Percentiles rank a stretch among this genome's conserved stretches.
These are phyloP conservation scores for Trichoderma orchidacearum DNA, from an alignment of 495 filamentous ascomycete genomes.

Conservation along the genomic window DNA sequence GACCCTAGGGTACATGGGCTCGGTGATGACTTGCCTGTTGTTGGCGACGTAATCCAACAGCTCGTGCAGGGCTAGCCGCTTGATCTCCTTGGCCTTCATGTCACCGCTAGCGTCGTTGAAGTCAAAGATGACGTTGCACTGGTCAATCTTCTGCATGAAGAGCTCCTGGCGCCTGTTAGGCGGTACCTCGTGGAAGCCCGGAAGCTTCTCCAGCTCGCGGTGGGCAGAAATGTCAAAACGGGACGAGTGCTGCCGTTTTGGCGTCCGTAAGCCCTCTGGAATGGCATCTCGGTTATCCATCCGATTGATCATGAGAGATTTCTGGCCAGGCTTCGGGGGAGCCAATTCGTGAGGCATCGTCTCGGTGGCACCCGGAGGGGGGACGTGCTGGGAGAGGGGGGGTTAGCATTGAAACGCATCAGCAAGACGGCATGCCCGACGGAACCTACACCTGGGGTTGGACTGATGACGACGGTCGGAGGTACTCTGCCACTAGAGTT, in stretches of 20 bases:
- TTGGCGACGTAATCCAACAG: conserved; percentile 97
- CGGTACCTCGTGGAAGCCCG: conserved; percentile 96
- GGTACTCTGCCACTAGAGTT: conserved; percentile 58
- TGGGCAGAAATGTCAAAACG: conserved; percentile 96
- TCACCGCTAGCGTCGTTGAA: conserved; percentile 97
- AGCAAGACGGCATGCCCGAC: conserved; percentile 2
- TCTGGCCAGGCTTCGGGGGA: conserved; percentile 74
- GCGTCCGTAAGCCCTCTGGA: conserved; percentile 87
- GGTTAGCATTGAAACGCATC: conserved; percentile 5
- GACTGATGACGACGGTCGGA: conserved; percentile 91
- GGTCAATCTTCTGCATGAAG: conserved; percentile 99
- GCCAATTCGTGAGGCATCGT: conserved; percentile 98
- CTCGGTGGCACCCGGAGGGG: conserved; percentile 86
- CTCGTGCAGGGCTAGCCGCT: conserved; percentile 90
- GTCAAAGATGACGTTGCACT: conserved; percentile 99
- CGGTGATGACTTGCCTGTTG: conserved; percentile 95
- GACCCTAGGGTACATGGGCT: conserved; percentile 96
- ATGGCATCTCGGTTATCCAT: conserved; percentile 91
- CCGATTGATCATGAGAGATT: conserved; percentile 81
- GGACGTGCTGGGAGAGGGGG: conserved; percentile 55
- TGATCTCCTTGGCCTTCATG: conserved; percentile 99
- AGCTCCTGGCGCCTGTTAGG: conserved; percentile 91
- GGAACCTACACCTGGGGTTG: conserved; percentile 74
- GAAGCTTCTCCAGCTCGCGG: conserved; percentile 90
- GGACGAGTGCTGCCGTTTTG: conserved; percentile 92